These are phyloP conservation scores for Annulohypoxylon truncatum DNA, from an alignment of 2,329 filamentous ascomycete genomes.

Conservation along the genomic window DNA sequence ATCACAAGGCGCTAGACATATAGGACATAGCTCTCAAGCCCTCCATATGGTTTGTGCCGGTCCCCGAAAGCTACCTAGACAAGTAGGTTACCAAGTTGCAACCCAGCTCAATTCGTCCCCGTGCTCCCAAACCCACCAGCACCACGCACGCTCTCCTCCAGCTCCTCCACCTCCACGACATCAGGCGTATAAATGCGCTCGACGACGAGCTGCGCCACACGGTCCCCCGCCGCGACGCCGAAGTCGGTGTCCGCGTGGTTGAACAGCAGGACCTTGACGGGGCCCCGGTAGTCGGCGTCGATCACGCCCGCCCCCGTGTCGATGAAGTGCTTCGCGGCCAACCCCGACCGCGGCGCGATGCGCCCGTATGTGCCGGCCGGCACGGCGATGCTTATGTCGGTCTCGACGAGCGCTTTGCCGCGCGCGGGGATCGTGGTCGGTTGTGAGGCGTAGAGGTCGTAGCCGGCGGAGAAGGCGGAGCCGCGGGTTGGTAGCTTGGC, in stretches of 20 bases:
- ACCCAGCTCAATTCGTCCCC: constrained; percentile 58
- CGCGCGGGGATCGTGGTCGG: constrained; percentile 81
- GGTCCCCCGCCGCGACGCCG: constrained; percentile 83
- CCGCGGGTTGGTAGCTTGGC: constrained; percentile 89
- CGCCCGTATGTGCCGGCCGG: constrained; percentile 92
- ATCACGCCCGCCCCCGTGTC: constrained; percentile 97
- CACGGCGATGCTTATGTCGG: constrained; percentile 90
- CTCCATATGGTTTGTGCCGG: too few relatives aligned
- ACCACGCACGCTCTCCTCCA: constrained; percentile 91
- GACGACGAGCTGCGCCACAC: constrained; percentile 91
- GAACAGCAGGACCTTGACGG: constrained; percentile 93
- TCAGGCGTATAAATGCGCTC: constrained; percentile 96
- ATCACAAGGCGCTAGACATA: neutral
- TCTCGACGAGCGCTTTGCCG: constrained; percentile 88
- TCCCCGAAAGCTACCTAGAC: too few relatives aligned
- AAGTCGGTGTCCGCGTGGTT: constrained; percentile 90
- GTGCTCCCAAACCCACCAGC: constrained; percentile 94
- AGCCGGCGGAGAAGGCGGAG: constrained; percentile 89
- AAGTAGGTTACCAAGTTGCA: too few relatives aligned
- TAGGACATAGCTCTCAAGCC: too few relatives aligned
- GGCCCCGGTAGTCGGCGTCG: constrained; percentile 95
- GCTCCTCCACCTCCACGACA: constrained; percentile 85
- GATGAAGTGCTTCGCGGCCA: constrained; percentile 94
- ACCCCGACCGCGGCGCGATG: constrained; percentile 88
- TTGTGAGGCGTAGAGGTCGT: constrained; percentile 88